These are phyloP conservation scores for Macrolepiota fuliginosa DNA, from an alignment of 768 basidiomycete species.

Conservation along the genomic window DNA sequence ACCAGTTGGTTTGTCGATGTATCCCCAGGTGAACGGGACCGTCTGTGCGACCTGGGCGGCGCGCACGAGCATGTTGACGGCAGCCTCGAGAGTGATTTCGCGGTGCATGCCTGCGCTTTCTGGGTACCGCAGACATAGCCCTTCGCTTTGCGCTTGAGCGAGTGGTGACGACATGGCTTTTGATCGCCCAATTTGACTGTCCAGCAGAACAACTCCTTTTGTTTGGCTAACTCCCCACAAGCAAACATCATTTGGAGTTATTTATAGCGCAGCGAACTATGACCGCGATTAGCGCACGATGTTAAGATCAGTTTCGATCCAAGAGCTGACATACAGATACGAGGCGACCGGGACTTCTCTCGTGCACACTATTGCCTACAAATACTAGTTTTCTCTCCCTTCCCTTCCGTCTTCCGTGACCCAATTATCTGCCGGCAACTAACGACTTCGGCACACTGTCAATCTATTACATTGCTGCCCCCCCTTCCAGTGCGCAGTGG, in stretches of 20 bases:
- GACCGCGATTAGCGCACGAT: too few species aligned
- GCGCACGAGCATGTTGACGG: slow-evolving; percentile 58
- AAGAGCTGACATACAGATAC: too few species aligned
- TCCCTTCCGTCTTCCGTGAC: too few species aligned
- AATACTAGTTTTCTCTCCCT: too few species aligned
- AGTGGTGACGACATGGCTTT: slow-evolving; percentile 23
- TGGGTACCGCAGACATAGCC: slow-evolving; percentile 69
- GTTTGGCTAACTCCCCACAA: neutral
- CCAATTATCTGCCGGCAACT: too few species aligned
- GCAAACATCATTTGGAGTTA: neutral
- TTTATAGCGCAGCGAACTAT: neutral
- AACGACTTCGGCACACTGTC: too few species aligned
- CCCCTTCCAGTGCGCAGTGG: too few species aligned
- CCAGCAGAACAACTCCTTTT: neutral
- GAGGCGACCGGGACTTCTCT: too few species aligned
- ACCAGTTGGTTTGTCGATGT: slow-evolving; percentile 79
- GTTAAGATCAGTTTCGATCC: too few species aligned
- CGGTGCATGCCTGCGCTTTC: slow-evolving; percentile 59
- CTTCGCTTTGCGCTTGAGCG: slow-evolving; percentile 54
- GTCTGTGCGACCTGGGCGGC: slow-evolving; percentile 55
- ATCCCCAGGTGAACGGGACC: slow-evolving; percentile 69
- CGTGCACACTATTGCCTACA: too few species aligned
- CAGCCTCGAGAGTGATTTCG: slow-evolving; percentile 53
- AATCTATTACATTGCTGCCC: too few species aligned
- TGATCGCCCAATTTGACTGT: neutral